Evolutionary conservation across 2,329 filamentous ascomycete species (phyloP), one percentile per base, ranked within the genome.

Genomic region (Claviceps spartinae): DNA sequence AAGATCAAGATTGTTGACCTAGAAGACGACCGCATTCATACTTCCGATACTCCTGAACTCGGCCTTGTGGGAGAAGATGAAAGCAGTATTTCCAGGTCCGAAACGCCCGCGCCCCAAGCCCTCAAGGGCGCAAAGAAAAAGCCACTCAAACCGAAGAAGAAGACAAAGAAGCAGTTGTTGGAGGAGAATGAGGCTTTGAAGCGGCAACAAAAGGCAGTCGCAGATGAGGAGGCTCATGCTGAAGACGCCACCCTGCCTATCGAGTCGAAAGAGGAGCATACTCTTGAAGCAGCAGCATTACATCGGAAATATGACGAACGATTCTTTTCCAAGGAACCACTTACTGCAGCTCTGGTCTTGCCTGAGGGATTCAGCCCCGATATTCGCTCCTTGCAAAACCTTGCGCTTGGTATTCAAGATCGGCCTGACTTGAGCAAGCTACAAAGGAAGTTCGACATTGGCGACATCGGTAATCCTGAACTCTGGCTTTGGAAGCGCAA

Each of bases 131-230:
- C 79, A 64, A 80, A 78, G 66, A 83, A 82, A 65, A 72, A 74
- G 41, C 18, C 59, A 0, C 34, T 69, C 45, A 85, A 83, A 63
- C 58, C 76, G 4, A 87, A 87, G 72, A 88, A 79, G 71, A 88
- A 86, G 67, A 79, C 83, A 0, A 90, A 89, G 73, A 89, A 87
- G 65, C 82, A 89, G 61, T 65, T 86, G 2, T 77, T 85, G 46
- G 82, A 86, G 61, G 83, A 88, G 62, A 74, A 77, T 20, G 78
- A 83, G 60, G 77, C 77, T 11, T 67, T 80, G 51, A 81, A 81
- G 57, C 71, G 73, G 54, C 72, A 78, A 53, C 75, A 79, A 53
- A 73, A 77, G 55, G 70, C 58, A 68, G 59, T 71, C 63, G 50
- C 72, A 65, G 62, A 56, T 34, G 61, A 57, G 30, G 57, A 51